These are phyloP conservation scores for Schizochytrium sp. DNA, from an alignment of 108 stramenopile genomes.

Conservation along the genomic window DNA sequence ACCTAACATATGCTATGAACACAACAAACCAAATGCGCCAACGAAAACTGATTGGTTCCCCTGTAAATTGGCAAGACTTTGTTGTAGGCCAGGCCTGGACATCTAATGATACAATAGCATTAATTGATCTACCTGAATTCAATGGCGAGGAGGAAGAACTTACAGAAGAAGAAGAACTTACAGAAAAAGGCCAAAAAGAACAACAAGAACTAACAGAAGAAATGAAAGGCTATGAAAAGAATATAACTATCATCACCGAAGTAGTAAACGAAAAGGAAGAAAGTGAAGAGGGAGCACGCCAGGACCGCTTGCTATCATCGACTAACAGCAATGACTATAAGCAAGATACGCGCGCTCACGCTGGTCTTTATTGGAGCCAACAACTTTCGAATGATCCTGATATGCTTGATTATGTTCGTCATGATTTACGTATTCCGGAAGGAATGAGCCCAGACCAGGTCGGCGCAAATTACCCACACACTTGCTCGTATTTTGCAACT, in stretches of 20 bases:
- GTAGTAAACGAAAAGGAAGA: neutral
- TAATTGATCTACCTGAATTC: too few species aligned
- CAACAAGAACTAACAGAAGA: too few species aligned
- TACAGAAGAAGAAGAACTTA: neutral
- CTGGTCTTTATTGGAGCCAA: neutral
- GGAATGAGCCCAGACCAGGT: neutral
- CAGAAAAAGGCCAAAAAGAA: neutral
- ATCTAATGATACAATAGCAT: neutral
- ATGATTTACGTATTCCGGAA: neutral
- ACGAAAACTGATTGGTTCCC: neutral
- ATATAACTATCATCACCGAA: too few species aligned
- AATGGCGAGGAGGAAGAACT: neutral
- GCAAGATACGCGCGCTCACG: neutral
- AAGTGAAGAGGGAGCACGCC: neutral
- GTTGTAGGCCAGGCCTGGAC: neutral
- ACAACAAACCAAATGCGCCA: neutral
- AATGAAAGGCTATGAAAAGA: too few species aligned
- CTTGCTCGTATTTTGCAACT: too few species aligned
- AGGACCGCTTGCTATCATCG: too few species aligned
- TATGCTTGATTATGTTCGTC: neutral
- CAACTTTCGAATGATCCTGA: neutral
- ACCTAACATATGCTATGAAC: neutral
- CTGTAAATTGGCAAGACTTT: neutral
- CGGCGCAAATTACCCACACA: neutral
- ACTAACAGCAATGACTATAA: too few species aligned